Conservation (phyloP, 2,329 filamentous ascomycete species). For the Trichoderma koningii region DNA sequence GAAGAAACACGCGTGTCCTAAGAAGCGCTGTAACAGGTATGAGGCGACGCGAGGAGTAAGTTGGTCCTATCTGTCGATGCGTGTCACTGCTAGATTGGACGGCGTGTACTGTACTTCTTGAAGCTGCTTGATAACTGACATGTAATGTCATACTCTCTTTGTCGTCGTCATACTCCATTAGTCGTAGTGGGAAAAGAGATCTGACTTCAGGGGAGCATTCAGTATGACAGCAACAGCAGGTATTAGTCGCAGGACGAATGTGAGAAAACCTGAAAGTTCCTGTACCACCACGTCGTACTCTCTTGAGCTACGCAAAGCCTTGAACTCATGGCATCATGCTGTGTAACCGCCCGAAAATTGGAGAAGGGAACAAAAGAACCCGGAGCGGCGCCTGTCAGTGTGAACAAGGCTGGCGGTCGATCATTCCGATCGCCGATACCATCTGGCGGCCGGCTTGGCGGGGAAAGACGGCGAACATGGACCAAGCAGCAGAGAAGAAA, state of each 20-base stretch:
- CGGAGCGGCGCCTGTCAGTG: slow-evolving; percentile 1
- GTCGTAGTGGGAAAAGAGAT: too few species aligned
- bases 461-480: neutral
- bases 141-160: too few species aligned
- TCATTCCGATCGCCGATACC: slow-evolving; percentile 16
- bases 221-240: too few species aligned
- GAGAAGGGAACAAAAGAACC: neutral
- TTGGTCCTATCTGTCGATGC: too few species aligned
- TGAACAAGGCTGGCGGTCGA: slow-evolving; percentile 3
- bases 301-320: neutral
- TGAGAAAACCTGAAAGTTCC: too few species aligned
- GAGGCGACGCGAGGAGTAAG: neutral
- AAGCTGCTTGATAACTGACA: too few species aligned
- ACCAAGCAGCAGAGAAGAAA: neutral
- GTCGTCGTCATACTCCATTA: too few species aligned
- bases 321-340: neutral
- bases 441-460: slow-evolving; percentile 1
- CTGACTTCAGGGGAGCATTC: too few species aligned
- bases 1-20: neutral
- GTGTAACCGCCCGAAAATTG: neutral
- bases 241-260: too few species aligned
- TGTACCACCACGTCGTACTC: neutral
- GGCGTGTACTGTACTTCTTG: neutral
- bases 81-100: too few species aligned
- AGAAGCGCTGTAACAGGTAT: neutral